Conservation (phyloP, 2,329 filamentous ascomycete genomes). For the Trichoderma sp. region DNA sequence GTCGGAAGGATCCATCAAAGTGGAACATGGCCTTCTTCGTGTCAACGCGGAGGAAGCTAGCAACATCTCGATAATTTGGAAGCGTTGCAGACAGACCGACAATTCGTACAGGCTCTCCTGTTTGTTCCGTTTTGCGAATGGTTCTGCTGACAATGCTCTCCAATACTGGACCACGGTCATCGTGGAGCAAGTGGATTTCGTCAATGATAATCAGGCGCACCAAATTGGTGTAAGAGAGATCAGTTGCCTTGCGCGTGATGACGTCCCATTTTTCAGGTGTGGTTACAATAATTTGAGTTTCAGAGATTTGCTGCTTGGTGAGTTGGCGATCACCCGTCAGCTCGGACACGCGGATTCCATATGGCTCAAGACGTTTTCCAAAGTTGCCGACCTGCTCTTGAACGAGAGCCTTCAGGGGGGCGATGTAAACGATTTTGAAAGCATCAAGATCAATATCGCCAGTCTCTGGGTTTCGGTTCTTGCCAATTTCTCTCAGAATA, state of each 20-base stretch:
- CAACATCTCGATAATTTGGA: conserved; percentile 95
- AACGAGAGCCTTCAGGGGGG: conserved; percentile 89
- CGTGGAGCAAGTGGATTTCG: conserved; percentile 95
- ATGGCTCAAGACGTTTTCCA: conserved; percentile 83
- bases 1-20: conserved; percentile 90
- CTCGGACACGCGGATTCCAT: conserved; percentile 90
- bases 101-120: conserved; percentile 85
- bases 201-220: conserved; percentile 95
- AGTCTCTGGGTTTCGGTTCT: conserved; percentile 81
- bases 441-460: conserved; percentile 94
- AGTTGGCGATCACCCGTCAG: conserved; percentile 96
- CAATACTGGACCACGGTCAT: conserved; percentile 92
- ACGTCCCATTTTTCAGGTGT: conserved; percentile 99
- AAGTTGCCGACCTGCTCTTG: conserved; percentile 99
- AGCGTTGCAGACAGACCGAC: conserved; percentile 92
- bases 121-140: conserved; percentile 89
- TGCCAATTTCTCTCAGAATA: conserved; percentile 93
- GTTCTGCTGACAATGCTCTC: conserved; percentile 96
- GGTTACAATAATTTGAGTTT: conserved; percentile 97
- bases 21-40: conserved; percentile 84
- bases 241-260: conserved; percentile 95
- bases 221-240: conserved; percentile 95
- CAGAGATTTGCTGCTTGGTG: conserved; percentile 96
- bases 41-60: conserved; percentile 90
- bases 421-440: conserved; percentile 98